Evolutionary conservation across 805 yeast genomes (phyloP).

Genomic region (Komagataella pastoris): DNA sequence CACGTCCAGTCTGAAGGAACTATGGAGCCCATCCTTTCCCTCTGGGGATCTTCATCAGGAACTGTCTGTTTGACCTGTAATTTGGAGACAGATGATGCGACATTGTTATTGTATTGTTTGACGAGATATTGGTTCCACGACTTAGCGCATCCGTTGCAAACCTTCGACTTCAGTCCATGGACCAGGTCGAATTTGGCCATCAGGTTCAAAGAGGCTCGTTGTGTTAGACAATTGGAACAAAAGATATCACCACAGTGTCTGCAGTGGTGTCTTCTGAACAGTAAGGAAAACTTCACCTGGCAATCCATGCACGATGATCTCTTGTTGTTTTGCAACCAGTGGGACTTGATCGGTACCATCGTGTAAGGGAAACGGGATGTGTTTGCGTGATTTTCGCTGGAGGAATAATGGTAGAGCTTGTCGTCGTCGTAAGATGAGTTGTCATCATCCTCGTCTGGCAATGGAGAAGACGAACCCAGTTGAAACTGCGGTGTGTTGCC

Average conservation of each 20-base stretch:
- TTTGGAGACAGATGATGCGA: neutral
- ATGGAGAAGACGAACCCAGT: neutral
- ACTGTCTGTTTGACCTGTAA: neutral
- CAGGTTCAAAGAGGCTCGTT: slow-evolving; percentile 18
- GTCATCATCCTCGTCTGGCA: neutral
- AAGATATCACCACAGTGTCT: slow-evolving; percentile 36
- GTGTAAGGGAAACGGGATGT: neutral
- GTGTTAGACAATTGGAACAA: slow-evolving; percentile 19
- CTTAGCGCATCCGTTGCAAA: slow-evolving; percentile 1
- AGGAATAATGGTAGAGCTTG: neutral
- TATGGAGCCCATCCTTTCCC: neutral
- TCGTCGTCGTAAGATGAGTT: neutral
- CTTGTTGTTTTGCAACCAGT: slow-evolving; percentile 36
- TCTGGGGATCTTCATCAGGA: slow-evolving; percentile 3
- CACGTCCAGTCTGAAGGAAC: slow-evolving; percentile 4
- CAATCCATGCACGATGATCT: slow-evolving; percentile 23
- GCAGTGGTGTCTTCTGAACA: slow-evolving; percentile 32
- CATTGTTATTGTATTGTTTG: neutral
- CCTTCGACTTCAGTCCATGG: slow-evolving; percentile 1
- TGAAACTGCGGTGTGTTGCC: neutral
- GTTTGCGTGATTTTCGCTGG: neutral
- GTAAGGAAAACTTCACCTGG: slow-evolving; percentile 11
- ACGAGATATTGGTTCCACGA: slow-evolving; percentile 1
- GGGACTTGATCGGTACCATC: slow-evolving; percentile 34
- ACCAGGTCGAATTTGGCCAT: slow-evolving; percentile 19